A percentile compares a stretch with the other conserved stretches of the same genome.
phyloP scores from a whole-genome alignment of 495 filamentous ascomycete species.

The Aspergillus nanangensis region DNA sequence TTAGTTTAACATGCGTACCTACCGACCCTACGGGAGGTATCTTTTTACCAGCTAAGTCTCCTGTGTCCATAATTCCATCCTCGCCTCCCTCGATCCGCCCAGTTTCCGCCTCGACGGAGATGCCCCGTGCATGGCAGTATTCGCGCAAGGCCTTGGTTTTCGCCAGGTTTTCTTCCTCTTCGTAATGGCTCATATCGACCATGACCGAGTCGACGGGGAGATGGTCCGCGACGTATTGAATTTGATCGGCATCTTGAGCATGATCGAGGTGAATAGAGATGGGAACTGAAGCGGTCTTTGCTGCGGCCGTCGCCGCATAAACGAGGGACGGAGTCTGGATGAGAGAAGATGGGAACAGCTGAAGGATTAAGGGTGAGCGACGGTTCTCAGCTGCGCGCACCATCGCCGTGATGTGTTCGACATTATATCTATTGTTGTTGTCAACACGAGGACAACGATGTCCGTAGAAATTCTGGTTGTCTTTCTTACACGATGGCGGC shows the following conservation, averaged over 20 bases:
- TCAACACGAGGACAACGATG: not conserved
- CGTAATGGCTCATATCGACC: constrained; percentile 70
- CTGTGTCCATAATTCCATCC: constrained; percentile 70
- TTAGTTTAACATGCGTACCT: too few relatives aligned
- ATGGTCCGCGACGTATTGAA: constrained; percentile 51
- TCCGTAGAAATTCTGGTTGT: not conserved
- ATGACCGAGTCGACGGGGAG: constrained; percentile 65
- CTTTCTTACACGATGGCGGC: constrained; percentile 47
- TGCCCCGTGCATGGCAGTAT: constrained; percentile 63
- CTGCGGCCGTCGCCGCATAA: constrained; percentile 51
- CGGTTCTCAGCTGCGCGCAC: constrained; percentile 65
- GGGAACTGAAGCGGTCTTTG: constrained; percentile 55
- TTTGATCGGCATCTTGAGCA: constrained; percentile 56
- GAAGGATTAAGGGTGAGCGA: constrained; percentile 62
- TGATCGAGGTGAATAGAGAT: constrained; percentile 67
- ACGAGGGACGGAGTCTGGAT: constrained; percentile 53
- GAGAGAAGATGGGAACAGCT: constrained; percentile 72
- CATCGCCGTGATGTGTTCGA: constrained; percentile 66
- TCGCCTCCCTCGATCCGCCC: constrained; percentile 76
- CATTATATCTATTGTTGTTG: constrained; percentile 51
- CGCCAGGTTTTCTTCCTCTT: constrained; percentile 66
- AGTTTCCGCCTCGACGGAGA: constrained; percentile 67
- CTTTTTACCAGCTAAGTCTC: constrained; percentile 55
- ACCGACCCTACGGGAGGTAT: too few relatives aligned
- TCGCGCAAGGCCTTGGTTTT: constrained; percentile 56